phyloP scores from a whole-genome alignment of 257 asterid species.

The Plantago elongata region DNA sequence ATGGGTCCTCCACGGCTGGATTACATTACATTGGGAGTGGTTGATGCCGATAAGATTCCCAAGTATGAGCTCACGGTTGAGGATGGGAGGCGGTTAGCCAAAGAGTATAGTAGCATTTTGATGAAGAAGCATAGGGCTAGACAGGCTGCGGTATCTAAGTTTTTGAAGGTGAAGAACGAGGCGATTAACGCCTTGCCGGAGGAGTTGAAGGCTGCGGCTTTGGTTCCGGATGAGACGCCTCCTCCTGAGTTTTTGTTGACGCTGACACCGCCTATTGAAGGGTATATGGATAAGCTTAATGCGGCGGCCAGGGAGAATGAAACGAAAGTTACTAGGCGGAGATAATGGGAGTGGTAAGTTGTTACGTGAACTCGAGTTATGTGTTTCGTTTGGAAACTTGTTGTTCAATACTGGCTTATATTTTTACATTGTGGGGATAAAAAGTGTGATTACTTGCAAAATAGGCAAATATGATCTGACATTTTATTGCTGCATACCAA shows the following conservation, averaged over 20 bases:
- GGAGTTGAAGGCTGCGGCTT: slow-evolving; percentile 61
- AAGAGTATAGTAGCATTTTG: slow-evolving; percentile 77
- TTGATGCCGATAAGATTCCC: slow-evolving; percentile 72
- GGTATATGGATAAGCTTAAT: slow-evolving; percentile 69
- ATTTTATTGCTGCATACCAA: too few species aligned
- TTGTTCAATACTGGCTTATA: too few species aligned
- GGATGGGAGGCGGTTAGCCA: slow-evolving; percentile 76
- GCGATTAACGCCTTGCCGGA: slow-evolving; percentile 89
- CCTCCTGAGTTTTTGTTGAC: slow-evolving; percentile 82
- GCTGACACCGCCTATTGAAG: slow-evolving; percentile 91
- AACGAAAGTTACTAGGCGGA: slow-evolving; percentile 53
- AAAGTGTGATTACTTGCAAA: too few species aligned
- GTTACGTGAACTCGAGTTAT: too few species aligned
- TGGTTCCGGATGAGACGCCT: slow-evolving; percentile 70
- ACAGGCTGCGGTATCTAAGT: slow-evolving; percentile 67
- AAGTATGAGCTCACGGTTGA: slow-evolving; percentile 73
- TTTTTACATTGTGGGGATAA: too few species aligned
- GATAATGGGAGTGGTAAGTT: slow-evolving; percentile 30
- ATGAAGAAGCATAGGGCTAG: slow-evolving; percentile 90
- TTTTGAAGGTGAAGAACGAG: slow-evolving; percentile 65
- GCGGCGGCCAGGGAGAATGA: slow-evolving; percentile 77
- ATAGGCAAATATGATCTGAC: too few species aligned
- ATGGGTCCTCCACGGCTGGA: slow-evolving; percentile 89
- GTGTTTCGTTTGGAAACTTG: too few species aligned
- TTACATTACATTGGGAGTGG: slow-evolving; percentile 61